Base-by-base conservation (phyloP, 768 basidiomycete species). In the Naganishia antarctica region DNA sequence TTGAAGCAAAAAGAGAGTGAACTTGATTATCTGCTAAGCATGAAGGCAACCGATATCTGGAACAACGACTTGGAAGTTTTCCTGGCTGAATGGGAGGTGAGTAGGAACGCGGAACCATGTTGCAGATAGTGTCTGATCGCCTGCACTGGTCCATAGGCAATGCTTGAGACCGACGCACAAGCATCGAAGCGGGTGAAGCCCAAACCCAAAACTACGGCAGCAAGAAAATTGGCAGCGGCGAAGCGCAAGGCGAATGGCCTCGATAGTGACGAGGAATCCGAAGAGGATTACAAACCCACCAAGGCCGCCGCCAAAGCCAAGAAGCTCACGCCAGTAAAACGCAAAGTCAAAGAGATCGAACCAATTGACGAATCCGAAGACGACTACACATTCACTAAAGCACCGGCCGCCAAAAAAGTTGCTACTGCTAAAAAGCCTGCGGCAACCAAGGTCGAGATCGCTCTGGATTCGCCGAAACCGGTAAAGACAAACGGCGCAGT, bases 31-130 rank as follows among this genome's bases (percentile, higher is more conserved):
- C 81, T 98, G 40, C 84, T 97, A 23, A 84, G 87, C 67, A 85
- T 86, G 65, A 84, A 85, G 0, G 90, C 91, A 0, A 85, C 84
- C 65, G 84, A 88, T 67, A 80, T 99, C 68, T 99, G 94, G 94
- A 89, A 91, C 70, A 80, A 81, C 9, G 94, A 99, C 71, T 80
- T 99, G 18, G 90, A 96, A 69, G 79, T 75, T 40, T 93, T 98
- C 82, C 75, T 91, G 44, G 82, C 78, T 29, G 86, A 88, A 74
- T 97, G 91, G 91, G 83, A 88, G 79, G 93, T 89, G 68, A 67
- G 87, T 80, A 13, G 23, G 26, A n/a, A n/a, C n/a, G 5, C 29
- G 4, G 1, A 26, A 45, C 12, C 40, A 34, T 48, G 21, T n/a
- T n/a, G 50, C 13, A 31, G 21, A 18, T 34, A 11, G 13, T 60